Evolutionary conservation across 768 basidiomycete genomes (phyloP).

Genomic region (Podaxis sp.): DNA sequence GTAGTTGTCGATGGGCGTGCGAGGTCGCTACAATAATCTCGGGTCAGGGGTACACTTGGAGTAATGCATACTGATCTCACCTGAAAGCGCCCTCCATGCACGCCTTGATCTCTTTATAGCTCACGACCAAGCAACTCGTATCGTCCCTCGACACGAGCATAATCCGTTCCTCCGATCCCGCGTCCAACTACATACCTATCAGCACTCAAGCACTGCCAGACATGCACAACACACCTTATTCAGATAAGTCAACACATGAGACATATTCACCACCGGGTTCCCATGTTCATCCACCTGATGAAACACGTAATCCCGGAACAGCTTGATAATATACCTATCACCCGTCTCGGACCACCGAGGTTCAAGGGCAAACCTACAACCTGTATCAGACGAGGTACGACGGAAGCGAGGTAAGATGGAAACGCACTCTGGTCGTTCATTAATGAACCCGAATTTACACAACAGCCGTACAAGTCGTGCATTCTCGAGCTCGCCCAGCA

Average conservation of each 20-base stretch:
- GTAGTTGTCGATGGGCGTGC: constrained; percentile 2
- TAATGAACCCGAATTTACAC: constrained; percentile 97
- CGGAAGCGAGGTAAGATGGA: background rate
- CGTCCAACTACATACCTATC: constrained; percentile 65
- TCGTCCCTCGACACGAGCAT: constrained; percentile 96
- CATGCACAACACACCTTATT: constrained; percentile 70
- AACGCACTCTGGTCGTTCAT: constrained; percentile 96
- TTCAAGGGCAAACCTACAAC: constrained; percentile 83
- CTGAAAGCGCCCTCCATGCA: constrained; percentile 83
- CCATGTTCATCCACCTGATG: constrained; percentile 94
- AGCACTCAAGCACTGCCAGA: too few species aligned
- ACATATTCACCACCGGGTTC: constrained; percentile 84
- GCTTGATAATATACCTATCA: constrained; percentile 95
- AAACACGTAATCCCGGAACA: constrained; percentile 98
- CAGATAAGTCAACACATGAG: constrained; percentile 87
- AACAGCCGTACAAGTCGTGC: constrained; percentile 86
- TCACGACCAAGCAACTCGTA: constrained; percentile 92
- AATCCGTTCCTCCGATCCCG: constrained; percentile 89
- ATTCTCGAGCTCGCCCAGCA: constrained; percentile 91
- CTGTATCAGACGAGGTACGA: background rate
- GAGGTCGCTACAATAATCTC: constrained; percentile 43
- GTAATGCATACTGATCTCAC: constrained; percentile 42
- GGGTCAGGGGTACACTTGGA: background rate
- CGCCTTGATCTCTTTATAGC: constrained; percentile 86
- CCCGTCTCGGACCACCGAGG: constrained; percentile 98